Evolutionary conservation across 2,329 filamentous ascomycete species (phyloP).

Genomic region (Alternaria novae-zelandiae): DNA sequence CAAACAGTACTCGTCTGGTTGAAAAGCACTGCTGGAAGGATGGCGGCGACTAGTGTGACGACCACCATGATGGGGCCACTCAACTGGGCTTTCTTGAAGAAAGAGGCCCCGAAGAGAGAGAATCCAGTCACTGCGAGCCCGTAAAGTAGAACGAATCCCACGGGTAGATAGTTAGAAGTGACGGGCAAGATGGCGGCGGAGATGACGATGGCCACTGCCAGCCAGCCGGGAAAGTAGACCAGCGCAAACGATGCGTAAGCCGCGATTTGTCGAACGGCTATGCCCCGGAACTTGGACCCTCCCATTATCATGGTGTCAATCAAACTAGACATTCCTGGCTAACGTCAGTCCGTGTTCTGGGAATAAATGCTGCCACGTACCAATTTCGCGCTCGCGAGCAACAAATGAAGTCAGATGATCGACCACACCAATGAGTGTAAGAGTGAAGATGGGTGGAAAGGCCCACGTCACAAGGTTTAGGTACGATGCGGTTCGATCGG

Average conservation of each 20-base stretch:
- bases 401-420: neutral
- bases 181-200: slow-evolving; percentile 61
- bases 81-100: slow-evolving; percentile 87
- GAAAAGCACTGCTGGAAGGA: slow-evolving; percentile 74
- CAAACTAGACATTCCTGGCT: slow-evolving; percentile 49
- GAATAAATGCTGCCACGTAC: neutral
- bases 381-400: neutral
- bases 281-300: neutral
- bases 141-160: slow-evolving; percentile 71
- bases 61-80: slow-evolving; percentile 83
- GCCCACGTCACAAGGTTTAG: neutral
- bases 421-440: neutral
- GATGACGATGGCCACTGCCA: slow-evolving; percentile 75
- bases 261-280: slow-evolving; percentile 77
- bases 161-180: slow-evolving; percentile 52
- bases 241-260: slow-evolving; percentile 80
- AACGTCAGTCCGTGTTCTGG: neutral
- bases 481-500: neutral
- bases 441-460: neutral
- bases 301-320: slow-evolving; percentile 76
- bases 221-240: slow-evolving; percentile 82
- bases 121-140: slow-evolving; percentile 80
- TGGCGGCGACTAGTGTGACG: slow-evolving; percentile 76
- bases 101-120: slow-evolving; percentile 78
- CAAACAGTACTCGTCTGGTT: slow-evolving; percentile 66